These are phyloP conservation scores for Coemansia sp. DNA, from an alignment of 192 early-diverging fungal genomes.

Conservation along the genomic window DNA sequence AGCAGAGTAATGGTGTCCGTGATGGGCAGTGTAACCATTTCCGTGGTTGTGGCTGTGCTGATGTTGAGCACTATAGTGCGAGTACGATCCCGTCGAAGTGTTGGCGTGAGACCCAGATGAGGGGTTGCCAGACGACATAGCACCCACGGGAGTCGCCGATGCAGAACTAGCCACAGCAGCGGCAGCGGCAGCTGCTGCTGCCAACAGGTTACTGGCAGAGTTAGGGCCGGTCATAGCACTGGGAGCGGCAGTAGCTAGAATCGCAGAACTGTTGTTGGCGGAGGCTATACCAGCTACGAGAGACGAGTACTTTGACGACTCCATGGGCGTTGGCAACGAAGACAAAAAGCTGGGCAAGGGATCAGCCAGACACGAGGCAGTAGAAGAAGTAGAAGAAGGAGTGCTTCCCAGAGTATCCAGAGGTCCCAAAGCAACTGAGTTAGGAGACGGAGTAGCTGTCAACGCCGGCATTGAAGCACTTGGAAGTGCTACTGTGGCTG, in stretches of 20 bases:
- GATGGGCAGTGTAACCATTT: not conserved
- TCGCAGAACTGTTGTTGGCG: constrained; percentile 12
- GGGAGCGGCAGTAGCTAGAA: constrained; percentile 4
- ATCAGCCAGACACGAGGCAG: constrained; percentile 27
- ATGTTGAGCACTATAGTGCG: constrained; percentile 7
- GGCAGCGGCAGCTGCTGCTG: constrained; percentile 8
- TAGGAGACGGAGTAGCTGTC: constrained; percentile 18
- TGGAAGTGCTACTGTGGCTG: constrained; percentile 31
- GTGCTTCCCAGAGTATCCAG: constrained; percentile 9
- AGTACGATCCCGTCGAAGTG: not conserved
- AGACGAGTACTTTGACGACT: constrained; percentile 39
- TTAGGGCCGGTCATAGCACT: constrained; percentile 2
- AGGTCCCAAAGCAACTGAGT: constrained; percentile 8
- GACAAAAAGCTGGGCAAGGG: constrained; percentile 48
- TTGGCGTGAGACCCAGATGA: constrained; percentile 7
- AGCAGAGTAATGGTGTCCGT: not conserved
- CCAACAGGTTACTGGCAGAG: constrained; percentile 3
- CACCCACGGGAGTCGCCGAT: constrained; percentile 4
- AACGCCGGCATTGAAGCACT: constrained; percentile 3
- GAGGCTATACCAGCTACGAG: constrained; percentile 25
- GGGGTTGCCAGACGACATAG: not conserved
- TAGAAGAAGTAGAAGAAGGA: constrained; percentile 14
- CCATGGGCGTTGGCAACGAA: constrained; percentile 28
- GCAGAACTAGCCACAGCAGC: constrained; percentile 8
- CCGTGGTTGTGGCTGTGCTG: constrained; percentile 3